phyloP scores from a whole-genome alignment of 1,284 basidiomycete genomes.

The Puccinia brachypodii region DNA sequence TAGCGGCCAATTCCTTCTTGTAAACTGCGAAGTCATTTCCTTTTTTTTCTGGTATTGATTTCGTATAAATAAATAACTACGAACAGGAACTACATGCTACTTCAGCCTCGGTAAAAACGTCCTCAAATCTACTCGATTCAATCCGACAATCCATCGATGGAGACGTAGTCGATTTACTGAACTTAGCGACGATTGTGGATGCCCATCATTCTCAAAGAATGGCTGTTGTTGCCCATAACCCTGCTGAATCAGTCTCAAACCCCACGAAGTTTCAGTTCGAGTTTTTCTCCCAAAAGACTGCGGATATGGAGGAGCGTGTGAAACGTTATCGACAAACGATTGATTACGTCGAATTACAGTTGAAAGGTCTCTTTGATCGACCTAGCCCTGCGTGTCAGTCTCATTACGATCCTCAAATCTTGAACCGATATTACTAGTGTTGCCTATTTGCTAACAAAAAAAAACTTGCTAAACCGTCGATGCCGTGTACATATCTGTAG shows the following conservation, averaged over 20 bases:
- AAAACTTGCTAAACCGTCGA: background rate
- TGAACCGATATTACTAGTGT: background rate
- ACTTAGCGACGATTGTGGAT: conserved; percentile 21
- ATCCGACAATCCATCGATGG: conserved; percentile 24
- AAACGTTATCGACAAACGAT: conserved; percentile 39
- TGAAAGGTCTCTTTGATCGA: conserved; percentile 39
- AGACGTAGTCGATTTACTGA: conserved; percentile 28
- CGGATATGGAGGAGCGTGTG: conserved; percentile 27
- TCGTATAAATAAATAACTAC: too few species aligned
- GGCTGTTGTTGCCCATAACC: background rate
- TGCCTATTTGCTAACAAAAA: background rate
- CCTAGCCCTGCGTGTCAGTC: conserved; percentile 41
- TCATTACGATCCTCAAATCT: background rate
- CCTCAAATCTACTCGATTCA: conserved; percentile 5
- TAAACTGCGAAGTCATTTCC: background rate
- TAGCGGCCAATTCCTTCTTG: background rate
- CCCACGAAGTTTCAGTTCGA: conserved; percentile 33
- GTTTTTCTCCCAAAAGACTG: conserved; percentile 13
- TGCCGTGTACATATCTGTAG: background rate
- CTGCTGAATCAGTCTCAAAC: background rate
- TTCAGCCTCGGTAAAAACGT: conserved; percentile 5
- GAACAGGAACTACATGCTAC: conserved; percentile 34
- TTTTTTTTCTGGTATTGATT: too few species aligned
- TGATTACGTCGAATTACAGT: conserved; percentile 36
- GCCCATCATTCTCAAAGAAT: conserved; percentile 10